Evolutionary conservation across 2,329 filamentous ascomycete species (phyloP).

Genomic region (Taxawa tesnikishii): DNA sequence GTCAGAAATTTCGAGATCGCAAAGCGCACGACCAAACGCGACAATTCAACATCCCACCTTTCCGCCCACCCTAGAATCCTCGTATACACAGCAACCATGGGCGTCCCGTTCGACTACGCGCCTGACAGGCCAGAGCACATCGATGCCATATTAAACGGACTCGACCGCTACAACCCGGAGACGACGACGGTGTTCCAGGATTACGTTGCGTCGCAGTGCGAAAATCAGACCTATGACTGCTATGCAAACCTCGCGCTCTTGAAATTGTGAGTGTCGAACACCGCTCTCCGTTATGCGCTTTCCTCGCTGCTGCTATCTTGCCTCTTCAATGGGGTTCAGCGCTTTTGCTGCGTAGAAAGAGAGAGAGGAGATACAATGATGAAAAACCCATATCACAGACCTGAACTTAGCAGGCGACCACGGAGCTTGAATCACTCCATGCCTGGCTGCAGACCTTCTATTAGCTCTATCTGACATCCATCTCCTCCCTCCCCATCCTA

Average conservation of each 20-base stretch:
- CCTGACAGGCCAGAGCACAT: constrained; percentile 87
- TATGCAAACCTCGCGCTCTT: constrained; percentile 92
- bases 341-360: constrained; percentile 1
- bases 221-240: constrained; percentile 85
- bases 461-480: constrained; percentile 62
- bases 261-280: constrained; percentile 68
- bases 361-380: constrained; percentile 24
- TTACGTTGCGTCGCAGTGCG: constrained; percentile 90
- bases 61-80: too few relatives aligned
- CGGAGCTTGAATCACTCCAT: constrained; percentile 43
- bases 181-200: constrained; percentile 87
- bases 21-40: too few relatives aligned
- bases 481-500: not conserved
- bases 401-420: constrained; percentile 79
- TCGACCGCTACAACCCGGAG: constrained; percentile 97
- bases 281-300: too few relatives aligned
- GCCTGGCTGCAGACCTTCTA: constrained; percentile 52
- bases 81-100: constrained; percentile 21
- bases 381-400: constrained; percentile 97
- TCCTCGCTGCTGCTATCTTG: too few relatives aligned
- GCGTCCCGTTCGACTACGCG: constrained; percentile 65
- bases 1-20: too few relatives aligned
- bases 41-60: too few relatives aligned
- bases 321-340: not conserved
- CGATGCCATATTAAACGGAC: constrained; percentile 84